These are phyloP conservation scores for Euphrasia confusa DNA, from an alignment of 257 asterid genomes.

Conservation along the genomic window DNA sequence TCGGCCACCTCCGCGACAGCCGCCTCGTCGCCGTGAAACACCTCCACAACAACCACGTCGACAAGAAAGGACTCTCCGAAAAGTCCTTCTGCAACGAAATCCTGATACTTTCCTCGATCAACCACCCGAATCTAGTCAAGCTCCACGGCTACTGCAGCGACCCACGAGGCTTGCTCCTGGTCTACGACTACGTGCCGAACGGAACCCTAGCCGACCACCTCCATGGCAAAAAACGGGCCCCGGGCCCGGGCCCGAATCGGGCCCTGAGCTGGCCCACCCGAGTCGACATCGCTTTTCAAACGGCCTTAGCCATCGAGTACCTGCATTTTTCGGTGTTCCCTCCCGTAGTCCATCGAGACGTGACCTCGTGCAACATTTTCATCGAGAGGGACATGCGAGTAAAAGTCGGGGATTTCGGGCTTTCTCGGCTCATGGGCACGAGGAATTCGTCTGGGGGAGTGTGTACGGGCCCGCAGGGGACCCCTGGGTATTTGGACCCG, in stretches of 20 bases:
- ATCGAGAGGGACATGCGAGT: slow-evolving; percentile 80
- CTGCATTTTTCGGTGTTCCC: slow-evolving; percentile 78
- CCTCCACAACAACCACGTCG: slow-evolving; percentile 61
- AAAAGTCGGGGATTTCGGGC: slow-evolving; percentile 89
- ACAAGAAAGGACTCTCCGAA: slow-evolving; percentile 50
- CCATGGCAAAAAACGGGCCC: slow-evolving; percentile 49
- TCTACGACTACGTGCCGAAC: slow-evolving; percentile 80
- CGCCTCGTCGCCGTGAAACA: slow-evolving; percentile 75
- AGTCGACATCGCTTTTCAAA: slow-evolving; percentile 72
- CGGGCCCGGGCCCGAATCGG: slow-evolving; percentile 34
- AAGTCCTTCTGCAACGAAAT: slow-evolving; percentile 92
- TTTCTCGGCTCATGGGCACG: slow-evolving; percentile 59
- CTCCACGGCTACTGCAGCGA: slow-evolving; percentile 95
- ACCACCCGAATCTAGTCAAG: slow-evolving; percentile 77
- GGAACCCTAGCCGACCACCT: slow-evolving; percentile 91
- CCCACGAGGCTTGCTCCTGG: slow-evolving; percentile 85
- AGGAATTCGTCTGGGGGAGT: slow-evolving; percentile 61
- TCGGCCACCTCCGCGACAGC: slow-evolving; percentile 70
- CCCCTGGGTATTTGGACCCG: slow-evolving; percentile 92
- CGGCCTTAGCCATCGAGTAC: slow-evolving; percentile 76
- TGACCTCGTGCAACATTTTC: slow-evolving; percentile 80
- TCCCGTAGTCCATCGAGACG: slow-evolving; percentile 82
- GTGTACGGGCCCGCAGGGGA: slow-evolving; percentile 97
- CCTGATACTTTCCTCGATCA: slow-evolving; percentile 69
- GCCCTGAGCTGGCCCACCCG: slow-evolving; percentile 61